Evolutionary conservation across 140 eudicot genomes (phyloP).

Genomic region (Cichorium intybus): DNA sequence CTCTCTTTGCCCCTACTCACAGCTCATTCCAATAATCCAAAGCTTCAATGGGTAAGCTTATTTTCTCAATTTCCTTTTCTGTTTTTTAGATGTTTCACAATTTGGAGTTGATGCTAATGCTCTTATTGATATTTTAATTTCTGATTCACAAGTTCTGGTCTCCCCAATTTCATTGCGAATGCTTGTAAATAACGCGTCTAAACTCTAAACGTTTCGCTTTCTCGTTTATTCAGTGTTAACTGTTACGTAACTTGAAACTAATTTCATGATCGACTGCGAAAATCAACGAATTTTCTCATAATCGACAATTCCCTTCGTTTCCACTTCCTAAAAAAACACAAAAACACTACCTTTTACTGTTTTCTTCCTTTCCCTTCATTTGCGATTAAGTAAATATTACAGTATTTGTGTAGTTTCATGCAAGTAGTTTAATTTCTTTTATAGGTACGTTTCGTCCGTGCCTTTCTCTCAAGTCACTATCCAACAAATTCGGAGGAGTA

Average conservation of each 20-base stretch:
- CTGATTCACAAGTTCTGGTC: neutral
- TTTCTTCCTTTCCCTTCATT: too few species aligned
- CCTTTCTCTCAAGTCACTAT: constrained; percentile 39
- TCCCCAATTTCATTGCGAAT: neutral
- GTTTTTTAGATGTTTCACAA: neutral
- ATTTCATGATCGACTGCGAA: too few species aligned
- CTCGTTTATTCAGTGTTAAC: neutral
- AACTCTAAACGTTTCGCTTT: neutral
- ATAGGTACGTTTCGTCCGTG: constrained; percentile 33
- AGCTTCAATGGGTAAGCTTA: constrained; percentile 12
- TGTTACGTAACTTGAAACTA: neutral
- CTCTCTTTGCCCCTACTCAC: constrained; percentile 1
- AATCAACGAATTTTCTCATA: neutral
- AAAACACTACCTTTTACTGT: too few species aligned
- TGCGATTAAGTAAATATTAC: too few species aligned
- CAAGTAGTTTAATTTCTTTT: neutral
- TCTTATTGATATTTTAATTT: neutral
- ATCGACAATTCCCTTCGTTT: too few species aligned
- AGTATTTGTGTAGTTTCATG: neutral
- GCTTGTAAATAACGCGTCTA: neutral
- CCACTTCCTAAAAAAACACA: too few species aligned
- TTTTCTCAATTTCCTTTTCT: neutral
- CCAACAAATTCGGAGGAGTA: constrained; percentile 40
- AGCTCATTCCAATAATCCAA: constrained; percentile 1
- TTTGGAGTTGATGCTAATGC: neutral